Conservation (phyloP, 2,329 filamentous ascomycete species). For the Penicillium frequentans region DNA sequence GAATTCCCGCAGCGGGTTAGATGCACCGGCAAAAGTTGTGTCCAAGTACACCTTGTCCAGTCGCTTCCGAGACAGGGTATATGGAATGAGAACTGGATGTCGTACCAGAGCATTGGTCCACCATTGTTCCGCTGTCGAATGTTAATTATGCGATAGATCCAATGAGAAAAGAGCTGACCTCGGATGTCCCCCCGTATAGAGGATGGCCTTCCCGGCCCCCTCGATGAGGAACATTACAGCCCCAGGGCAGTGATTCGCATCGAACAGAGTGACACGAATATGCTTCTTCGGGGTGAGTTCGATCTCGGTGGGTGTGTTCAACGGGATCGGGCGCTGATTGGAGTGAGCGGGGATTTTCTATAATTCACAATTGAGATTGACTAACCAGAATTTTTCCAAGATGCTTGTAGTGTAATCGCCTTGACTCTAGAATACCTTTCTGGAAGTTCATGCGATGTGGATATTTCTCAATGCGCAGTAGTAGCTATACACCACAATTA, state of each 20-base stretch:
- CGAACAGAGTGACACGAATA: constrained; percentile 81
- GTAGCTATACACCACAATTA: constrained; percentile 47
- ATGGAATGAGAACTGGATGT: constrained; percentile 73
- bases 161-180: constrained; percentile 36
- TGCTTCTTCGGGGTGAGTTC: constrained; percentile 67
- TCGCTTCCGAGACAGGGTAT: constrained; percentile 62
- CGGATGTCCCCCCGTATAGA: constrained; percentile 88
- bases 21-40: constrained; percentile 69
- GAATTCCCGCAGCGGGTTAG: constrained; percentile 52
- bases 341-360: neutral
- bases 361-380: neutral
- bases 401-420: constrained; percentile 73
- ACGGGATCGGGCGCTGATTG: constrained; percentile 69
- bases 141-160: constrained; percentile 10
- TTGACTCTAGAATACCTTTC: constrained; percentile 72
- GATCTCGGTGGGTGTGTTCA: constrained; percentile 75
- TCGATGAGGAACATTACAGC: constrained; percentile 93
- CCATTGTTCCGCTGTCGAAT: constrained; percentile 67
- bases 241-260: constrained; percentile 90
- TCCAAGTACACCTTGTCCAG: constrained; percentile 87
- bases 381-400: constrained; percentile 66
- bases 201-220: constrained; percentile 65
- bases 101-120: constrained; percentile 74
- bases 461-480: constrained; percentile 76
- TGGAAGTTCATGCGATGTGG: constrained; percentile 79